Percentiles rank a stretch among this genome's conserved stretches.
phyloP scores from a whole-genome alignment of 1,284 basidiomycete species.

The Sporisorium graminicola region DNA sequence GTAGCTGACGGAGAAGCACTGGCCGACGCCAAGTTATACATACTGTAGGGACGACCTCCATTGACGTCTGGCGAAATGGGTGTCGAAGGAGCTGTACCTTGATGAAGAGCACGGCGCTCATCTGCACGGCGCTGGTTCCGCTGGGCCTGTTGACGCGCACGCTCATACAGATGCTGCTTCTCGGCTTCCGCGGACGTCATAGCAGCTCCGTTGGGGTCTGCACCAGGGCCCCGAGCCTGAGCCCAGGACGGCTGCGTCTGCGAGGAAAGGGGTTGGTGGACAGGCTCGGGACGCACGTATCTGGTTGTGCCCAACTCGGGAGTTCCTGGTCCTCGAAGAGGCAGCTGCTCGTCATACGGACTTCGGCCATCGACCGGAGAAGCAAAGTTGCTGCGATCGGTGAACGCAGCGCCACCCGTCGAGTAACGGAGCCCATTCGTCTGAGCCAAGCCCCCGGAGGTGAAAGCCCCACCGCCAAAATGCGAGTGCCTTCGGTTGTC shows the following conservation, averaged over 20 bases:
- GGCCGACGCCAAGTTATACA: slow-evolving; percentile 29
- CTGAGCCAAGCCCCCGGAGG: slow-evolving; percentile 3
- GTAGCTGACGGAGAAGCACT: slow-evolving; percentile 3
- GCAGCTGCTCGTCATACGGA: slow-evolving; percentile 15
- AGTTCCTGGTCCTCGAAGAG: slow-evolving; percentile 21
- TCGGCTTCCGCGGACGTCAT: slow-evolving; percentile 58
- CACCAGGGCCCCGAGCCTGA: not conserved
- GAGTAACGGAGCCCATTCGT: slow-evolving; percentile 11
- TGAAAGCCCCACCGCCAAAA: slow-evolving; percentile 8
- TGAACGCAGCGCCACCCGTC: slow-evolving; percentile 10
- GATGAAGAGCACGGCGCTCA: slow-evolving; percentile 41
- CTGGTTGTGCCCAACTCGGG: slow-evolving; percentile 28
- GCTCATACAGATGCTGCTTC: slow-evolving; percentile 63
- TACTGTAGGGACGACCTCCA: slow-evolving; percentile 36
- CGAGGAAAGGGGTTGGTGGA: slow-evolving; percentile 17
- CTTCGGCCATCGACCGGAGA: slow-evolving; percentile 21
- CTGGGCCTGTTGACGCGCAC: slow-evolving; percentile 64
- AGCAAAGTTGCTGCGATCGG: slow-evolving; percentile 14
- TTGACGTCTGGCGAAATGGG: slow-evolving; percentile 18
- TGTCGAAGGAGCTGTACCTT: slow-evolving; percentile 8
- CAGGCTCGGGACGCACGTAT: slow-evolving; percentile 34
- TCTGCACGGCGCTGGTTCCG: slow-evolving; percentile 58
- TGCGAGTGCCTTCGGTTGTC: slow-evolving; percentile 28
- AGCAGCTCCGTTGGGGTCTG: not conserved
- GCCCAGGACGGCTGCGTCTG: slow-evolving; percentile 8